Percentiles rank a stretch among this genome's conserved stretches.
These are phyloP conservation scores for Podosphaera fusca DNA, from an alignment of 2,329 filamentous ascomycete species.

Conservation along the genomic window DNA sequence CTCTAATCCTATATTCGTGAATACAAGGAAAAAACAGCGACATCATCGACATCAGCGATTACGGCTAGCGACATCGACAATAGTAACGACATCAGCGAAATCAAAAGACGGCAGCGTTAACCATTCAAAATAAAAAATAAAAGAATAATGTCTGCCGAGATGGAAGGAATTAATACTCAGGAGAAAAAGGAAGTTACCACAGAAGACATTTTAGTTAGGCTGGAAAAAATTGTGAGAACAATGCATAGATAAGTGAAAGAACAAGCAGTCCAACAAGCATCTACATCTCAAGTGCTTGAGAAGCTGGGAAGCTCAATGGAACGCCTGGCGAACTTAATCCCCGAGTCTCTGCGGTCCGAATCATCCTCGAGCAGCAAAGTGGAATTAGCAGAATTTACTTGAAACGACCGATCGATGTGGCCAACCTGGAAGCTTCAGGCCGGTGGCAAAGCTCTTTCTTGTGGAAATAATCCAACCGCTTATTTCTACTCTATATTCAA, in stretches of 20 bases:
- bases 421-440: not conserved
- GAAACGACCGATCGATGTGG: not conserved
- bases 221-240: not conserved
- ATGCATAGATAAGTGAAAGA: not conserved
- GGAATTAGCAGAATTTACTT: not conserved
- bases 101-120: not conserved
- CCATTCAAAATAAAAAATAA: not conserved
- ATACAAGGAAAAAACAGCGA: not conserved
- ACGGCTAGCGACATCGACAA: not conserved
- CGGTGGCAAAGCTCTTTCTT: not conserved
- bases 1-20: not conserved
- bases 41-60: not conserved
- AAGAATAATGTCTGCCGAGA: not conserved
- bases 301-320: not conserved
- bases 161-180: not conserved
- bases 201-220: not conserved
- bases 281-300: not conserved
- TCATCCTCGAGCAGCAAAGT: not conserved
- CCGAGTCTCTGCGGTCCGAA: not conserved
- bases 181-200: not conserved
- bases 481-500: not conserved
- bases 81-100: not conserved
- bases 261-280: too few species aligned
- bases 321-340: not conserved
- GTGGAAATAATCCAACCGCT: not conserved